Conservation (phyloP, 768 basidiomycete species). For the Suillus tomentosus region DNA sequence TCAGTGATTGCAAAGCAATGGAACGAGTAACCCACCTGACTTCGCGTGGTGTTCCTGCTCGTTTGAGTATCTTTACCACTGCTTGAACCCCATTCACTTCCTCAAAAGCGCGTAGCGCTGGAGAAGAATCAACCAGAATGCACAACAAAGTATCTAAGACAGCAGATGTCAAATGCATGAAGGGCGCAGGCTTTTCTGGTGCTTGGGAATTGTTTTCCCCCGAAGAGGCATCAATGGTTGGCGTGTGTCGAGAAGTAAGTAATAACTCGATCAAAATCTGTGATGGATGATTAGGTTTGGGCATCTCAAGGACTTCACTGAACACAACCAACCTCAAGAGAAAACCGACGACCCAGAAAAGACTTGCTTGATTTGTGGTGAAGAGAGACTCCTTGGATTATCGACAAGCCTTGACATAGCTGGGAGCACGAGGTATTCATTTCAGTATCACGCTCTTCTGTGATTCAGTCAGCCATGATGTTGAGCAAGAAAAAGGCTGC, state of each 20-base stretch:
- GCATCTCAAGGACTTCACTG: neutral
- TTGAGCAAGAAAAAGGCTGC: constrained; percentile 1
- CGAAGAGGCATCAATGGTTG: constrained; percentile 29
- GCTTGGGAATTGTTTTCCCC: constrained; percentile 16
- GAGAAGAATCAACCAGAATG: constrained; percentile 83
- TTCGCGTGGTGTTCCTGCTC: constrained; percentile 82
- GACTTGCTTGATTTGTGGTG: constrained; percentile 68
- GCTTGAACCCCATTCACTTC: constrained; percentile 73
- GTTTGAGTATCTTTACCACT: constrained; percentile 86
- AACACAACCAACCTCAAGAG: constrained; percentile 60
- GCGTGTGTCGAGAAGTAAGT: constrained; percentile 65
- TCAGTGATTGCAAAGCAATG: constrained; percentile 20
- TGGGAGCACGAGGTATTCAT: constrained; percentile 50
- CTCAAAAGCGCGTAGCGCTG: constrained; percentile 79
- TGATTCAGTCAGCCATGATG: constrained; percentile 11
- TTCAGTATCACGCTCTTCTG: constrained; percentile 50
- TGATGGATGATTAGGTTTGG: constrained; percentile 12
- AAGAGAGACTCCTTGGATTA: constrained; percentile 77
- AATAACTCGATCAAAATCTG: constrained; percentile 76
- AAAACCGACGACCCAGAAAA: constrained; percentile 66
- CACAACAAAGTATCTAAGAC: constrained; percentile 85
- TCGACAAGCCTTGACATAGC: constrained; percentile 57
- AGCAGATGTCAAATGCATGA: constrained; percentile 62
- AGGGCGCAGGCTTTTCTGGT: constrained; percentile 24
- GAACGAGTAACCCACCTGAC: constrained; percentile 77